Base-by-base conservation (phyloP, 352 stramenopile genomes). In the Pythium brachiatum region DNA sequence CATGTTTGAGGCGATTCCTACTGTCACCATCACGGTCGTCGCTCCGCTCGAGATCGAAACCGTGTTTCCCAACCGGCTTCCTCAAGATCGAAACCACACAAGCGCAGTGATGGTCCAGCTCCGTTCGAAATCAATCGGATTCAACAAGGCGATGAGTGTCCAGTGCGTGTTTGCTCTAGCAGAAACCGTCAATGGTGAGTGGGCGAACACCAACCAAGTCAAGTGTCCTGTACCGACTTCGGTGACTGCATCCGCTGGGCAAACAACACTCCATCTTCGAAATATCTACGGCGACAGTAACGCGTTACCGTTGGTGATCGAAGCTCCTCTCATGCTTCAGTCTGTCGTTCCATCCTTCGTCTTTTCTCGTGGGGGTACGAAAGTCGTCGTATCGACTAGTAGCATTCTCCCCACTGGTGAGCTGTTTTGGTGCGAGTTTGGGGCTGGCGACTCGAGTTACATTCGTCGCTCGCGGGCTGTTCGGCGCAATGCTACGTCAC, bases 221-320 rank as follows among this genome's bases (percentile, higher is more conserved):
- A 57, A 57, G 26, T 64, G 57, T 32, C 21, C 57, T 3, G 29
- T 64, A 11, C 46, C 44, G 2, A 0, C 25, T 18, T 26, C 43
- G 18, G 34, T 57, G 25, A 26, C 15, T n/a, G 34, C 57, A 7
- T 38, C 16, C 3, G 27, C 26, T 44, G 48, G 43, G 20, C 16
- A 27, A 59, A 18, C 61, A 9, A 3, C 34, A 3, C 23, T 68
- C 18, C 12, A 5, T 26, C 25, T 68, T 36, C 53, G 34, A 15
- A 41, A 36, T 29, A 20, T 12, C 11, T n/a, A 51, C 23, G 62
- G 32, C 39, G n/a, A 12, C 8, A 69, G 62, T 46, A 69, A 57
- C 32, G 15, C 20, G 21, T 7, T 57, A 3, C 9, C 11, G 20
- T 2, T 69, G 26, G 13, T 57, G 20, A 16, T 69, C 16, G 32